phyloP scores from a whole-genome alignment of 768 basidiomycete genomes.

The Dacryopinax primogenitus region DNA sequence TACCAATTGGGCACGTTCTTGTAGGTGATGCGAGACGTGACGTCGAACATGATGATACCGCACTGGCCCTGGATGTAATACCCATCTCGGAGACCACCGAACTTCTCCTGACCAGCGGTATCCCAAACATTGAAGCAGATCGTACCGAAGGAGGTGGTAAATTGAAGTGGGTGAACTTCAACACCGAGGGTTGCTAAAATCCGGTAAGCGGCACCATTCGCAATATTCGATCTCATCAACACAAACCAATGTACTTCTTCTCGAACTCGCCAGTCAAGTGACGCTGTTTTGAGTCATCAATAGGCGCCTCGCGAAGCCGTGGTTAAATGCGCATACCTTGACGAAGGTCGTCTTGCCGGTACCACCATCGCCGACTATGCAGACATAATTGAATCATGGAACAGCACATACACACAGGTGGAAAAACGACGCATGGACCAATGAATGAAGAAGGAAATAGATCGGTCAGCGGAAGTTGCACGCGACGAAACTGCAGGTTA shows the following conservation, averaged over 20 bases:
- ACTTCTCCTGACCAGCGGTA: slow-evolving; percentile 99
- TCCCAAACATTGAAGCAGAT: slow-evolving; percentile 99
- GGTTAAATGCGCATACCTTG: slow-evolving; percentile 47
- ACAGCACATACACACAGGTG: slow-evolving; percentile 24
- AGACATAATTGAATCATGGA: slow-evolving; percentile 43
- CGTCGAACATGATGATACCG: slow-evolving; percentile 99
- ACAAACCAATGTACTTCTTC: slow-evolving; percentile 96
- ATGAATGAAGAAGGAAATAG: not conserved
- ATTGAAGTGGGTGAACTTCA: slow-evolving; percentile 91
- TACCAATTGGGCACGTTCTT: slow-evolving; percentile 99
- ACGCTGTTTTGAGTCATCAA: slow-evolving; percentile 41
- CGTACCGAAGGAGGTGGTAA: slow-evolving; percentile 96
- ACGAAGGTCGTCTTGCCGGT: slow-evolving; percentile 98
- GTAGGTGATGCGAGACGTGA: slow-evolving; percentile 98
- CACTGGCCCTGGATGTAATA: slow-evolving; percentile 97
- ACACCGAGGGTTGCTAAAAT: slow-evolving; percentile 90
- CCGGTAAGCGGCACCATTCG: not conserved
- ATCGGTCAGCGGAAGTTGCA: not conserved
- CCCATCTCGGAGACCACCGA: slow-evolving; percentile 94
- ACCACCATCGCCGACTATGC: slow-evolving; percentile 83
- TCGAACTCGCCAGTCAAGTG: slow-evolving; percentile 99
- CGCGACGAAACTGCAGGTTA: slow-evolving; percentile 12
- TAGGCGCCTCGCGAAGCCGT: not conserved
- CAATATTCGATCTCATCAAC: not conserved
- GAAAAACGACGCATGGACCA: slow-evolving; percentile 18